Percentiles rank a stretch among this genome's conserved stretches.
phyloP scores from a whole-genome alignment of 2,329 filamentous ascomycete species.

The Nannizzia gypsea region DNA sequence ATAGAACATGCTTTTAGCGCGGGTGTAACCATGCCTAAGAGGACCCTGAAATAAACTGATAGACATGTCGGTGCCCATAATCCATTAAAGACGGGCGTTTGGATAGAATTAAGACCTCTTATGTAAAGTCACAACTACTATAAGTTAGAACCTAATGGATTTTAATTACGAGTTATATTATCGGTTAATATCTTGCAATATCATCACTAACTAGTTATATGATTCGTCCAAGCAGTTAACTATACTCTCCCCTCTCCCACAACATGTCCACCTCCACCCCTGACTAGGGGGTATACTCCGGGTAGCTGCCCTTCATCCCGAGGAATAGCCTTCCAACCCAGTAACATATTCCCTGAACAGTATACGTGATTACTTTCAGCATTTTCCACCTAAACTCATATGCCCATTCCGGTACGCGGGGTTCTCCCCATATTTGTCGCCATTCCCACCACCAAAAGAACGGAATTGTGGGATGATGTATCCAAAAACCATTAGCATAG shows the following conservation, averaged over 20 bases:
- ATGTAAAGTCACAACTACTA: no score
- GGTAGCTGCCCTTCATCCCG: slow-evolving; percentile 5
- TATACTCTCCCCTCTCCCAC: no score
- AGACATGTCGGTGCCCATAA: background rate
- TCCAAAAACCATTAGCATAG: slow-evolving; percentile 3
- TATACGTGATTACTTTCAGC: background rate
- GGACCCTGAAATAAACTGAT: background rate
- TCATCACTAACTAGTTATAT: no score
- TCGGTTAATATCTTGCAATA: no score
- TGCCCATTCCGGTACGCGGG: background rate
- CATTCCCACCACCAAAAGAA: background rate
- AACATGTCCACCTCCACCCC: no score
- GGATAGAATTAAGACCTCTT: no score
- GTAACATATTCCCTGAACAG: background rate
- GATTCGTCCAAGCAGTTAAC: no score
- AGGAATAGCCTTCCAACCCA: slow-evolving; percentile 2
- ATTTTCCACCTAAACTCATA: background rate
- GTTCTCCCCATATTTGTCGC: slow-evolving; percentile 3
- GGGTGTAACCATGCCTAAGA: no score
- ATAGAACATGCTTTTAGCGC: slow-evolving; percentile 9
- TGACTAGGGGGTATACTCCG: no score
- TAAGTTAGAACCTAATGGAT: no score
- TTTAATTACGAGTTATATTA: no score
- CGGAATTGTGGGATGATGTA: slow-evolving; percentile 3
- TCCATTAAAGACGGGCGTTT: no score